Conservation (phyloP, 2,329 filamentous ascomycete genomes). For the Talaromyces sp. region DNA sequence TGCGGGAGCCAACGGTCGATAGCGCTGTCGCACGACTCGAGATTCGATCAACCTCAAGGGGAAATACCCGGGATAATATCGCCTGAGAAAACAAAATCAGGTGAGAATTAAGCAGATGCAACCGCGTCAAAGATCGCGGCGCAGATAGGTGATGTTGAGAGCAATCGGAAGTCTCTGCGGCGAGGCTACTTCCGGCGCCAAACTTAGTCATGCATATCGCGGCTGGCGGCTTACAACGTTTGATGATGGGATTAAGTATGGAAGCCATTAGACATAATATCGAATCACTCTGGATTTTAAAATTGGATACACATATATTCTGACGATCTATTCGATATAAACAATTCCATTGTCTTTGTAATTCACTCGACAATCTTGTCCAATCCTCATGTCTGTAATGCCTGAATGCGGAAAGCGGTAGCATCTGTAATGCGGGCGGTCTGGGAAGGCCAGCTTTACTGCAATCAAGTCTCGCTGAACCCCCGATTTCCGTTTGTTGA, state of each 20-base stretch:
- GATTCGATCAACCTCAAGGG: not conserved
- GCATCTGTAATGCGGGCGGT: not conserved
- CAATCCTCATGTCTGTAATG: not conserved
- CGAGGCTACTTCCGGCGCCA: constrained; percentile 18
- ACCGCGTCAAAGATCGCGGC: constrained; percentile 19
- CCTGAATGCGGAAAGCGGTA: constrained; percentile 1
- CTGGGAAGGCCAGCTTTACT: constrained; percentile 24
- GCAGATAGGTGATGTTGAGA: constrained; percentile 13
- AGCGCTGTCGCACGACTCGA: constrained; percentile 6
- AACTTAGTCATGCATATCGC: constrained; percentile 9
- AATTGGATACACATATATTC: no score
- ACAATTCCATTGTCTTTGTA: not conserved
- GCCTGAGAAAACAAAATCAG: not conserved
- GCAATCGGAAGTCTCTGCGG: constrained; percentile 22
- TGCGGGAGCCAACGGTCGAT: constrained; percentile 12
- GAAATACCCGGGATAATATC: not conserved
- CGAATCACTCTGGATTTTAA: no score
- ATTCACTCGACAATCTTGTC: not conserved
- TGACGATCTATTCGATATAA: no score
- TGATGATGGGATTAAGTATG: no score
- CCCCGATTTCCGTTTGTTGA: constrained; percentile 7
- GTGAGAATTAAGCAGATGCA: constrained; percentile 4
- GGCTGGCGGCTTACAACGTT: no score
- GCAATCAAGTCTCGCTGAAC: constrained; percentile 10
- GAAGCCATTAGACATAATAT: no score